phyloP scores from a whole-genome alignment of 768 basidiomycete species.

The Termitomyces titanicus region DNA sequence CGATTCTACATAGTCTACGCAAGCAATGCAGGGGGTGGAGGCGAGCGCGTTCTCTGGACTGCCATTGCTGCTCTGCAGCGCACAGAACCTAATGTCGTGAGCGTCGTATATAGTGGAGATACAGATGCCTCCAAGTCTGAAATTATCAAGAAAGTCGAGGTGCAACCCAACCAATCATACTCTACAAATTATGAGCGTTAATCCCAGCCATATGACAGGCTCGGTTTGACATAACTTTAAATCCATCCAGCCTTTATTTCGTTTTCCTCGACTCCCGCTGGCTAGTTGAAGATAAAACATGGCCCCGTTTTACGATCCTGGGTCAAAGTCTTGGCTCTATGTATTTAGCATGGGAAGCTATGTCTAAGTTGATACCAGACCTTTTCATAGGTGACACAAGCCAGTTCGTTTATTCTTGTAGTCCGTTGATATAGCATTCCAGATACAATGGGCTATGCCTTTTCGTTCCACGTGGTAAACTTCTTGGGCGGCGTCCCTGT shows the following conservation, averaged over 20 bases:
- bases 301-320: slow-evolving; percentile 88
- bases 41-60: slow-evolving; percentile 68
- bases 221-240: slow-evolving; percentile 76
- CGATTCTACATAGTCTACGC: slow-evolving; percentile 35
- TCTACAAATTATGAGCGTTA: not conserved
- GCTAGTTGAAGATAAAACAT: slow-evolving; percentile 77
- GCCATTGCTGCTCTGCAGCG: not conserved
- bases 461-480: slow-evolving; percentile 79
- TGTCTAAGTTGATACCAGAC: slow-evolving; percentile 78
- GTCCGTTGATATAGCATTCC: slow-evolving; percentile 5
- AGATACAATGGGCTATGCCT: slow-evolving; percentile 99
- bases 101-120: slow-evolving; percentile 90
- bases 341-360: slow-evolving; percentile 78
- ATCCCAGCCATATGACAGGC: slow-evolving; percentile 36
- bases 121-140: slow-evolving; percentile 71
- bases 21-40: slow-evolving; percentile 95
- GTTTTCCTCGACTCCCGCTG: slow-evolving; percentile 71
- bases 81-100: slow-evolving; percentile 55
- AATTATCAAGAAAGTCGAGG: slow-evolving; percentile 82
- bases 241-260: slow-evolving; percentile 68
- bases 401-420: not conserved
- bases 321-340: slow-evolving; percentile 91
- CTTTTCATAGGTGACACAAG: slow-evolving; percentile 72
- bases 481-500: slow-evolving; percentile 65
- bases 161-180: slow-evolving; percentile 20